Evolutionary conservation across 257 asterid genomes (phyloP), one percentile per base, ranked within the genome.

Genomic region (Perilla frutescens): DNA sequence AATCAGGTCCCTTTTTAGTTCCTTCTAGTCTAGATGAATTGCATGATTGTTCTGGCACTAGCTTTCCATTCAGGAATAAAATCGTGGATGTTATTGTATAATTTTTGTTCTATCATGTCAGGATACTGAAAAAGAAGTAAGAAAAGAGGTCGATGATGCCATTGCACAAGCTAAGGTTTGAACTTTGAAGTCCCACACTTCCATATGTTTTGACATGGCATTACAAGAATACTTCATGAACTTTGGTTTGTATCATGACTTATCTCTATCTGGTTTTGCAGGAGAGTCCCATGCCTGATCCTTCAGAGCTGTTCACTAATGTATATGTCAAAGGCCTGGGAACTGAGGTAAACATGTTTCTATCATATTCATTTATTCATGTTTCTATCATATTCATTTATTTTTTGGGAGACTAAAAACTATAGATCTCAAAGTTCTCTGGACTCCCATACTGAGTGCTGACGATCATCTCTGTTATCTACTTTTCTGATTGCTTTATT

Each of bases 151-250:
- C 20, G 99, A 95, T 77, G 96, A 90, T 39, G 99, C 98, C 83
- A 89, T 92, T 67, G 96, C 97, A 37, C 86, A 92, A 84, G 99
- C 99, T 32, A 95, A 95, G 99, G 99, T 95, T 77, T 72, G 87
- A 79, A 82, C 14, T 47, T 77, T 72, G 87, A 77, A 82, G 26
- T 47, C 40, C n/a, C 13, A 7, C 57, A 60, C 29, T 68, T 51
- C 78, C 66, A 32, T 68, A 66, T 72, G 47, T 58, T 54, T 66
- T 60, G 20, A 68, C 70, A 48, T 56, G 62, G 68, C 29, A 78
- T 45, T 54, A 15, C 39, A 26, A 34, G 63, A 73, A 41, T 64
- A 8, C 8, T 32, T 32, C 43, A 8, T 62, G 66, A 63, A 51
- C 29, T 26, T 36, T 41, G 39, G 63, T 57, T 71, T 59, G 54